A percentile compares a stretch with the other conserved stretches of the same genome.
These are phyloP conservation scores for Dalbergia cultrata DNA, from an alignment of 306 rosid genomes.

Conservation along the genomic window DNA sequence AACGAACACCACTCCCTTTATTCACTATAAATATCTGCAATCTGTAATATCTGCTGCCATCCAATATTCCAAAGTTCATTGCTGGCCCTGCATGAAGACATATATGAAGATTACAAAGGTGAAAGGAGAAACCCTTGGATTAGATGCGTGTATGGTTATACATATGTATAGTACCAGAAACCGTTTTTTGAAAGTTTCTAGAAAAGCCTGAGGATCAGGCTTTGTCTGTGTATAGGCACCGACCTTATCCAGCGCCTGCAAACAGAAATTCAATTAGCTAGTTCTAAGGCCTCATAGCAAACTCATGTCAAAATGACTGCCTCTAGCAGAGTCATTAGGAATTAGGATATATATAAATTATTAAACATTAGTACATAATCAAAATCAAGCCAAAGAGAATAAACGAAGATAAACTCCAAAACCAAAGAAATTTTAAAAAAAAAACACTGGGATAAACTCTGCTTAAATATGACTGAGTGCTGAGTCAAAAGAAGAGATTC, in stretches of 20 bases:
- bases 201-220: constrained; percentile 48
- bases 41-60: neutral
- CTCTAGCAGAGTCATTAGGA: too few species aligned
- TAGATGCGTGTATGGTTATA: too few species aligned
- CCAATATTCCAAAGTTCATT: constrained; percentile 31
- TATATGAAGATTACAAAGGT: neutral
- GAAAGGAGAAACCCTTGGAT: neutral
- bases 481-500: neutral
- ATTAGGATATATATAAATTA: too few species aligned
- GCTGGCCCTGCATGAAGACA: constrained; percentile 41
- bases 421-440: too few species aligned
- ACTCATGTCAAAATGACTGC: too few species aligned
- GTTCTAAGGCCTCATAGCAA: too few species aligned
- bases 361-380: too few species aligned
- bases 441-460: too few species aligned
- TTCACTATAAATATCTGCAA: neutral
- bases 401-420: too few species aligned
- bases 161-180: constrained; percentile 45
- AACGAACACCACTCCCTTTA: neutral
- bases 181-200: constrained; percentile 53
- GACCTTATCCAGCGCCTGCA: constrained; percentile 60
- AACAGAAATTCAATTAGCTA: too few species aligned
- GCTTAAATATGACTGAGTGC: too few species aligned
- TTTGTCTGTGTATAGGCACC: constrained; percentile 66
- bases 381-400: too few species aligned